Percentiles rank a stretch among this genome's conserved stretches.
These are phyloP conservation scores for Stachybotrys elegans DNA, from an alignment of 2,329 filamentous ascomycete genomes.

Conservation along the genomic window DNA sequence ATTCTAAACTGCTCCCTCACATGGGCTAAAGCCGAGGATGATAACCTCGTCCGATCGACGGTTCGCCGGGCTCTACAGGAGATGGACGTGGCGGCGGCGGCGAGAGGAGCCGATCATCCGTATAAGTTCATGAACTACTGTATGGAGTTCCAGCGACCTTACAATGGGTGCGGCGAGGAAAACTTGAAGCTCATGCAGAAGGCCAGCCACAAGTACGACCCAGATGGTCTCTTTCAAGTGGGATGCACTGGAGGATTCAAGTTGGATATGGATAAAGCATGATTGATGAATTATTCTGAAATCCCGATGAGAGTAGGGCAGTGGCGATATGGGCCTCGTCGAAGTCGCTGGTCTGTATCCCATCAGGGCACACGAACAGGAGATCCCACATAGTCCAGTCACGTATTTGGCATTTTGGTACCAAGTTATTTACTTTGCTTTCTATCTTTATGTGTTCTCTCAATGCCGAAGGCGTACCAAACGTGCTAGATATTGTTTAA, in stretches of 20 bases:
- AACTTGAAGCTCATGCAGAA: neutral
- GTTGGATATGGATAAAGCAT: neutral
- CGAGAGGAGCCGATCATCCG: conserved; percentile 1
- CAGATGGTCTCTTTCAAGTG: neutral
- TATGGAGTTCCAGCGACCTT: neutral
- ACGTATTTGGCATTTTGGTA: no score
- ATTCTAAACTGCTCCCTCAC: neutral
- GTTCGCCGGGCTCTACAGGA: neutral
- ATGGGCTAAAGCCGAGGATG: conserved; percentile 2
- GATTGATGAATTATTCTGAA: no score
- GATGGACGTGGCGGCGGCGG: neutral
- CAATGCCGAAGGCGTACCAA: no score
- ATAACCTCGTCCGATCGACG: neutral
- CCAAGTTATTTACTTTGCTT: no score
- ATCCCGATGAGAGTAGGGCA: no score
- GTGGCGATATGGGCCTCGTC: no score
- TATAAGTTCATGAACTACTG: conserved; percentile 5
- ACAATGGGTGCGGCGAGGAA: neutral
- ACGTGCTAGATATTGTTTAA: no score
- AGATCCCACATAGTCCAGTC: no score
- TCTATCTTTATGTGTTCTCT: no score
- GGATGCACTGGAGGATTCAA: neutral
- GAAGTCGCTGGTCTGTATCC: no score
- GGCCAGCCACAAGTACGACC: neutral
- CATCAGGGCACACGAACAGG: no score